Conservation (phyloP, 345 rosid genomes). For the Populus ilicifolia region DNA sequence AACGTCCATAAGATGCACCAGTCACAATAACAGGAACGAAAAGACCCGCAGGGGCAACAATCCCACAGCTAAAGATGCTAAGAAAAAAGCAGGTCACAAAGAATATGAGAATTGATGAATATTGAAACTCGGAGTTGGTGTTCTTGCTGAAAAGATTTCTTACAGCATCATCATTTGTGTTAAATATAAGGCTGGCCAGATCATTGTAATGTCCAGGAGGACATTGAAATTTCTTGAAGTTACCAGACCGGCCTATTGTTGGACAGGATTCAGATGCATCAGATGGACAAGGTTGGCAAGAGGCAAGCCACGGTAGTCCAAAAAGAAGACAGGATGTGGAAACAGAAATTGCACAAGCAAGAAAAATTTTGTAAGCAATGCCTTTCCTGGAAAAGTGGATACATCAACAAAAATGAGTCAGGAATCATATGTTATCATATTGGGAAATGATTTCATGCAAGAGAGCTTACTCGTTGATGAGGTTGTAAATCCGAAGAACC, state of each 20-base stretch:
- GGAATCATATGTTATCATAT: not conserved
- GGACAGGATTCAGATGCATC: slow-evolving; percentile 78
- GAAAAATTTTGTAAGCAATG: slow-evolving; percentile 42
- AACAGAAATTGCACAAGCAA: slow-evolving; percentile 65
- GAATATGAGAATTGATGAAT: slow-evolving; percentile 56
- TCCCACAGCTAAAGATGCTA: slow-evolving; percentile 76
- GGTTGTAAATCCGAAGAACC: slow-evolving; percentile 67
- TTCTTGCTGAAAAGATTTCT: slow-evolving; percentile 87
- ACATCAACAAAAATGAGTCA: slow-evolving; percentile 9
- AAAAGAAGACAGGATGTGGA: slow-evolving; percentile 86
- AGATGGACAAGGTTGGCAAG: slow-evolving; percentile 74
- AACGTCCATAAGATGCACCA: slow-evolving; percentile 84
- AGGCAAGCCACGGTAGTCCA: slow-evolving; percentile 82
- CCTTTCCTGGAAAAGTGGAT: slow-evolving; percentile 57
- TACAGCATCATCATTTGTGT: slow-evolving; percentile 89
- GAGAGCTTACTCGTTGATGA: slow-evolving; percentile 65
- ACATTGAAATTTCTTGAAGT: slow-evolving; percentile 89
- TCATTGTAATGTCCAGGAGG: slow-evolving; percentile 75
- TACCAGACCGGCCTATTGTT: slow-evolving; percentile 90
- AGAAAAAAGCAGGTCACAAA: slow-evolving; percentile 71
- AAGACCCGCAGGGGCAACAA: slow-evolving; percentile 85
- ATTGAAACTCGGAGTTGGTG: slow-evolving; percentile 73
- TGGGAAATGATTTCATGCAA: not conserved
- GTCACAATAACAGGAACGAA: slow-evolving; percentile 88
- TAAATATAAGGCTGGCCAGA: slow-evolving; percentile 92